Evolutionary conservation across 2,329 filamentous ascomycete species (phyloP), one percentile per base, ranked within the genome.

Genomic region (Aspergillus latus): DNA sequence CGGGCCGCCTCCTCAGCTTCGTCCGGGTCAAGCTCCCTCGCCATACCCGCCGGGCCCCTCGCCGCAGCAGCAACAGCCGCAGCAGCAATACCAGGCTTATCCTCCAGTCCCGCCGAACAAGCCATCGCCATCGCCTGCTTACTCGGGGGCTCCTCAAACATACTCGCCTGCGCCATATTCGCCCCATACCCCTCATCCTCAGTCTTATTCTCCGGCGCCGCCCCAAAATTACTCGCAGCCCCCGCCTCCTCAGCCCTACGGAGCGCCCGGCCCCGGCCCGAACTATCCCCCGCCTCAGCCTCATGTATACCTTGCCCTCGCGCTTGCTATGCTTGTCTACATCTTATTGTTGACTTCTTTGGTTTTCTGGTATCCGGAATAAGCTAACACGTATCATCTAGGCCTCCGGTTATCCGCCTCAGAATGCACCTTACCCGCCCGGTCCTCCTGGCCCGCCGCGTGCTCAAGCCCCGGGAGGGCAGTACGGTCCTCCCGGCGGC

Each of bases 141-240:
- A 69, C 55, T 58, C 58, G 26, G 65, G 59, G 11, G 56, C 60
- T 34, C 73, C 21, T 15, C 72, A 74, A 43, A 73, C 76, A 47
- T 76, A 76, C 54, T 69, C 75, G 42, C 75, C 75, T 56, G 68
- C 72, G 53, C 62, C 73, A 49, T 74, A 73, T 54, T 70, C 71
- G 36, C 59, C 64, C 30, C 60, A 63, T 39, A 68, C 64, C 32
- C 68, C 62, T 32, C 54, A 56, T 8, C 66, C 58, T 11, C 67
- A 68, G 44, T 56, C 58, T 32, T 64, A 67, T 56, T 63, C 62
- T 30, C 66, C 66, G 39, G 62, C 67, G 26, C 59, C 67, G 29
- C 64, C 64, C 51, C 69, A 72, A 59, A 67, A 66, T 40, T 80
- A 80, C 67, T 69, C 76, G 40, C 72, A 76, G 52, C 70, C 74